Evolutionary conservation across 140 eudicot species (phyloP).

Genomic region (Cichorium intybus): DNA sequence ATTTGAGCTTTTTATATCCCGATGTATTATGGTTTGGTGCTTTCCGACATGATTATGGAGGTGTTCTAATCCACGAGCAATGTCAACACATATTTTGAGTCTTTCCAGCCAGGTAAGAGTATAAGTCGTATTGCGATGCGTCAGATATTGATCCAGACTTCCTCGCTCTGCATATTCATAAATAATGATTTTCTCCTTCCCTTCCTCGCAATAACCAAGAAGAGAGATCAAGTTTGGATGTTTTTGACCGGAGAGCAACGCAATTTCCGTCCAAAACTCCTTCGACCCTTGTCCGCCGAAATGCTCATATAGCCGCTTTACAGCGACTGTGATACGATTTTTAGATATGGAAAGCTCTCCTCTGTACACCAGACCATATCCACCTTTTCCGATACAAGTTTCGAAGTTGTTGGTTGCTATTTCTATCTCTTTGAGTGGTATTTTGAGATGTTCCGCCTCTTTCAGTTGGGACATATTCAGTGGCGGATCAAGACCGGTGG

Average conservation of each 20-base stretch:
- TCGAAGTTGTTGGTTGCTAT: conserved; percentile 21
- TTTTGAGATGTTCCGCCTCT: conserved; percentile 10
- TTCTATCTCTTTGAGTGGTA: conserved; percentile 2
- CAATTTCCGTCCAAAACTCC: conserved; percentile 21
- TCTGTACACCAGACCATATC: conserved; percentile 12
- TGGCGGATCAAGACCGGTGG: background rate
- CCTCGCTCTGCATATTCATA: conserved; percentile 19
- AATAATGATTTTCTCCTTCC: conserved; percentile 10
- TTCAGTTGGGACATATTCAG: conserved; percentile 16
- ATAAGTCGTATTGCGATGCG: background rate
- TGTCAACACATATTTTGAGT: conserved; percentile 12
- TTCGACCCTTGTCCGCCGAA: conserved; percentile 18
- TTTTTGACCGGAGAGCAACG: conserved; percentile 12
- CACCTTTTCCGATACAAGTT: conserved; percentile 19
- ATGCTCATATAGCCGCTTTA: conserved; percentile 12
- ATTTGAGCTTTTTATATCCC: conserved; percentile 23
- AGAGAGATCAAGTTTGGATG: conserved; percentile 21
- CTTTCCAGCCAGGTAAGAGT: conserved; percentile 16
- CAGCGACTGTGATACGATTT: conserved; percentile 20
- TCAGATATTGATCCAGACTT: conserved; percentile 15
- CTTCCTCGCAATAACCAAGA: conserved; percentile 18
- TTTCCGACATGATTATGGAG: conserved; percentile 21
- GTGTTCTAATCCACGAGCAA: conserved; percentile 25
- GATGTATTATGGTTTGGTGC: conserved; percentile 21
- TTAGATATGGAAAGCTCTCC: conserved; percentile 9